Conservation (phyloP, 495 filamentous ascomycete species). For the Ramalina intermedia region DNA sequence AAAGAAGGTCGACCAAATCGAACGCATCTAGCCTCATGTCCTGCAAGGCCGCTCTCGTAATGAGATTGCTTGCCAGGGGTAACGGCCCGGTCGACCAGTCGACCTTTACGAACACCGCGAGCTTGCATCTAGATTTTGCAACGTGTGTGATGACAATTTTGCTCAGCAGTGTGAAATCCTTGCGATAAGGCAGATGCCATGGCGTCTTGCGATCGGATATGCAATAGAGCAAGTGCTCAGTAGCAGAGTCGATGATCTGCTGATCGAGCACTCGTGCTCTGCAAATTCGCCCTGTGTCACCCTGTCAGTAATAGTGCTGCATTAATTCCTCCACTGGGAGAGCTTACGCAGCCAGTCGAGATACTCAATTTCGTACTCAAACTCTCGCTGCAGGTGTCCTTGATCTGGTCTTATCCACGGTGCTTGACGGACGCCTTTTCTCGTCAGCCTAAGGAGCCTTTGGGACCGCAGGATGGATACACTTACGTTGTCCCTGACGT, state of each 20-base stretch:
- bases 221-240: constrained; percentile 92
- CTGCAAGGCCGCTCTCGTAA: constrained; percentile 65
- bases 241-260: constrained; percentile 80
- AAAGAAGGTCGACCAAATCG: constrained; percentile 71
- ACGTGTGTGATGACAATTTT: constrained; percentile 92
- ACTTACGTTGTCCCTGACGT: constrained; percentile 57
- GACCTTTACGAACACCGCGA: constrained; percentile 74
- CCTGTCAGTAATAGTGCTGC: background rate
- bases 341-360: constrained; percentile 47
- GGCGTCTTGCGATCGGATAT: constrained; percentile 76
- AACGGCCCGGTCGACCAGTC: constrained; percentile 60
- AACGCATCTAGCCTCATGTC: constrained; percentile 73
- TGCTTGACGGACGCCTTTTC: constrained; percentile 55
- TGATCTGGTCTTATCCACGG: constrained; percentile 64
- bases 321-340: background rate
- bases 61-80: constrained; percentile 32
- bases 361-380: constrained; percentile 63
- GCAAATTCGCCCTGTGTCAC: constrained; percentile 29
- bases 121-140: constrained; percentile 80
- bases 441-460: background rate
- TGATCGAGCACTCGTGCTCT: constrained; percentile 53
- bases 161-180: constrained; percentile 68
- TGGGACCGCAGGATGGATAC: constrained; percentile 11
- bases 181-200: constrained; percentile 75
- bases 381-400: constrained; percentile 57